Conservation (phyloP, 2,329 filamentous ascomycete genomes). For the Fusarium sp. region DNA sequence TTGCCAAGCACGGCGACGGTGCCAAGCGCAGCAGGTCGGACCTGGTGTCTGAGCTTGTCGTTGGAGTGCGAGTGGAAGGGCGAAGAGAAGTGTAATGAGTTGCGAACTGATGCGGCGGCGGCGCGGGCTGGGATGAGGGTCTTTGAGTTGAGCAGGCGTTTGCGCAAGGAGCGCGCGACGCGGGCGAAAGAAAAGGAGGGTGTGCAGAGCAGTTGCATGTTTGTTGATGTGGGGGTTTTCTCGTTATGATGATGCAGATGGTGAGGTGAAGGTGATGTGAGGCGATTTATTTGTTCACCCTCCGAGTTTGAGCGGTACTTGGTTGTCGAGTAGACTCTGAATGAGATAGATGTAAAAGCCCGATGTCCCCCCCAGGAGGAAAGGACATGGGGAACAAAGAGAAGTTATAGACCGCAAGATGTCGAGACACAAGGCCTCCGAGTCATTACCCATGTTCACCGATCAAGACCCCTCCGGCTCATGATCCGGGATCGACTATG, state of each 20-base stretch:
- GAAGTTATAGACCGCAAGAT: constrained; percentile 23
- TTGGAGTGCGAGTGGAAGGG: constrained; percentile 34
- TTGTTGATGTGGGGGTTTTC: background rate
- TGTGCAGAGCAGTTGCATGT: constrained; percentile 46
- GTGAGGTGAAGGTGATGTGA: background rate
- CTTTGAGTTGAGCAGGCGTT: constrained; percentile 40
- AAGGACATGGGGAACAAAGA: background rate
- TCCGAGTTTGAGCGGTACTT: background rate
- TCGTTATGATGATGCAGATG: background rate
- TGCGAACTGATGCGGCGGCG: constrained; percentile 44
- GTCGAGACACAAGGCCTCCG: constrained; percentile 1
- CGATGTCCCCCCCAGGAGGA: too few species aligned
- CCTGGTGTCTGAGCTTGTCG: constrained; percentile 43
- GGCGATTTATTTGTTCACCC: background rate
- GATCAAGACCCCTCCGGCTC: constrained; percentile 4
- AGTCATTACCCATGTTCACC: constrained; percentile 13
- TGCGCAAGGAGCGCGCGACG: constrained; percentile 42
- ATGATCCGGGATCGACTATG: constrained; percentile 31
- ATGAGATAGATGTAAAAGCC: background rate
- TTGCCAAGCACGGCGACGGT: constrained; percentile 45
- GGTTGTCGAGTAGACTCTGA: constrained; percentile 9
- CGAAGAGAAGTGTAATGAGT: constrained; percentile 42
- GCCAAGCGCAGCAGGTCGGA: constrained; percentile 42
- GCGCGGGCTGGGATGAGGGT: constrained; percentile 37
- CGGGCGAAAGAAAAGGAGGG: constrained; percentile 37